These are phyloP conservation scores for Protostelium mycophagum DNA, from an alignment of 78 protist genomes.

Conservation along the genomic window DNA sequence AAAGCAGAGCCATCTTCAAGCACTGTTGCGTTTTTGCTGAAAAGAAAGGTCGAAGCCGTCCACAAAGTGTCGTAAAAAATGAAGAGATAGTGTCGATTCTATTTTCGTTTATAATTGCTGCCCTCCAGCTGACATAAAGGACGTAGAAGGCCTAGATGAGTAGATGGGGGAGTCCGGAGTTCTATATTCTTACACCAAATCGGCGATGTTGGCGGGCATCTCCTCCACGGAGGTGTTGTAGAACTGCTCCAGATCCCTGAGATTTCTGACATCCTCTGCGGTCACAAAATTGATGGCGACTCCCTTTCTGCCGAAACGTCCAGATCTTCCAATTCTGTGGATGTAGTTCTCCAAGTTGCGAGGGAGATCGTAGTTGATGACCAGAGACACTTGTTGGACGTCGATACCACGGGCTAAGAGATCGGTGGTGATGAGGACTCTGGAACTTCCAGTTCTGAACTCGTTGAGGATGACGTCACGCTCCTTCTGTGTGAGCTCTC, in stretches of 20 bases:
- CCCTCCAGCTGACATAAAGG: too few relatives aligned
- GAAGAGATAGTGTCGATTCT: too few relatives aligned
- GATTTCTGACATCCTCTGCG: slow-evolving; percentile 81
- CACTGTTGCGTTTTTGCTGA: too few relatives aligned
- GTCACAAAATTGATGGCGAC: slow-evolving; percentile 98
- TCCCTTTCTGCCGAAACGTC: slow-evolving; percentile 99
- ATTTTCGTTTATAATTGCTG: too few relatives aligned
- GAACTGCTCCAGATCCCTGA: slow-evolving; percentile 92
- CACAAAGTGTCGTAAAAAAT: too few relatives aligned
- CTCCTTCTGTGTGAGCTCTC: slow-evolving; percentile 94
- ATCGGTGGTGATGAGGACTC: slow-evolving; percentile 99
- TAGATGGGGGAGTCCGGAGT: too few relatives aligned
- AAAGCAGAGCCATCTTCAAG: too few relatives aligned
- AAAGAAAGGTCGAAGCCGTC: too few relatives aligned
- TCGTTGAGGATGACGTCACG: slow-evolving; percentile 94
- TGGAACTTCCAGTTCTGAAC: slow-evolving; percentile 93
- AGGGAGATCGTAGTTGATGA: slow-evolving; percentile 99
- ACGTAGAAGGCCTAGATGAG: too few relatives aligned
- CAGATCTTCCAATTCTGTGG: slow-evolving; percentile 98
- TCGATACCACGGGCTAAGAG: slow-evolving; percentile 98
- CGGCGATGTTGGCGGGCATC: slow-evolving; percentile 90
- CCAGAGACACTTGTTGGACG: slow-evolving; percentile 97
- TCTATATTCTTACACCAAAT: slow-evolving; percentile 49
- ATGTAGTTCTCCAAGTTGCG: slow-evolving; percentile 96
- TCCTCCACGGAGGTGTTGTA: slow-evolving; percentile 92